These are phyloP conservation scores for Xylariaceae sp. DNA, from an alignment of 2,329 filamentous ascomycete genomes.

Conservation along the genomic window DNA sequence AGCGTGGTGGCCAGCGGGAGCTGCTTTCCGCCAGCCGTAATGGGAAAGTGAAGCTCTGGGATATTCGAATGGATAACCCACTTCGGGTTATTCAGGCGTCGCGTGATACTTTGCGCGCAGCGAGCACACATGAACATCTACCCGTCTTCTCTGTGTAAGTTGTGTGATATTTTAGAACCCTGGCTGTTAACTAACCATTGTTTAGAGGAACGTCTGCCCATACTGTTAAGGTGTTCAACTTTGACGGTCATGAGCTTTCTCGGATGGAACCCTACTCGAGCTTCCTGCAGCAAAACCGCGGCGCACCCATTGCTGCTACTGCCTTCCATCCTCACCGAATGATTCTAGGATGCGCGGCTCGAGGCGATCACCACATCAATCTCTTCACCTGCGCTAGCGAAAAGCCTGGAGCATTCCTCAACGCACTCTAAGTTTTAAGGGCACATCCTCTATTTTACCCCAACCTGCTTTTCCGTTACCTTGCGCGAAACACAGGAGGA, in stretches of 20 bases:
- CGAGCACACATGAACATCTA: constrained; percentile 94
- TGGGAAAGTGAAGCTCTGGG: constrained; percentile 94
- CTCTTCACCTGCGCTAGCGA: constrained; percentile 75
- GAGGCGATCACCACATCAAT: constrained; percentile 89
- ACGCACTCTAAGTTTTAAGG: constrained; percentile 25
- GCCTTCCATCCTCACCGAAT: constrained; percentile 96
- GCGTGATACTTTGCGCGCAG: constrained; percentile 77
- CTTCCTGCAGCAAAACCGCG: constrained; percentile 81
- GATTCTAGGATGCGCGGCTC: constrained; percentile 84
- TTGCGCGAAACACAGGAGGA: neutral
- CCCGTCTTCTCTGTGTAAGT: constrained; percentile 93
- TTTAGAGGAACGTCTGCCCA: constrained; percentile 84
- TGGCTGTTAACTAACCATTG: constrained; percentile 36
- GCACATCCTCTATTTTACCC: neutral
- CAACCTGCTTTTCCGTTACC: neutral
- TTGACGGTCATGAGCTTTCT: constrained; percentile 79
- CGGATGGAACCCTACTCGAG: constrained; percentile 88
- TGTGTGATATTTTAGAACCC: neutral
- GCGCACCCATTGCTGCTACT: constrained; percentile 82
- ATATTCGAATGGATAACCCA: constrained; percentile 84
- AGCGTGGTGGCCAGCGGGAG: constrained; percentile 91
- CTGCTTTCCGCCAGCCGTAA: constrained; percentile 89
- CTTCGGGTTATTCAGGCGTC: constrained; percentile 77
- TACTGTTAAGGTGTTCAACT: constrained; percentile 90
- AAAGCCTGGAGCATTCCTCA: constrained; percentile 38